Evolutionary conservation across 2,329 filamentous ascomycete genomes (phyloP).

Genomic region (Arthrobotrys megalospora): DNA sequence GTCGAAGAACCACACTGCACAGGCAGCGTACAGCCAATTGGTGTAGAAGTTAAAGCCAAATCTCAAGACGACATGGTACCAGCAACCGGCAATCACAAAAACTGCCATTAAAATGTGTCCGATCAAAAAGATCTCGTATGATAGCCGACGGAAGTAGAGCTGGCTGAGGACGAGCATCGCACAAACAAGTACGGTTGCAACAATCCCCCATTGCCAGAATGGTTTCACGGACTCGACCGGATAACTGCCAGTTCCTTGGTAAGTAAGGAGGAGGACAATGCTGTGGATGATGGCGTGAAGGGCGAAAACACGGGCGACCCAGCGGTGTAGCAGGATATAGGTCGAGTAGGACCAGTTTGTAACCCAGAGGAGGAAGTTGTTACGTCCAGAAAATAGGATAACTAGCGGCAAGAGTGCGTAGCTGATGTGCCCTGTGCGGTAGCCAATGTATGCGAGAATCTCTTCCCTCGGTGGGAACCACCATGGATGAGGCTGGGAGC

Average conservation of each 20-base stretch:
- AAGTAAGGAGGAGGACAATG: slow-evolving; percentile 67
- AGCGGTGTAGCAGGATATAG: slow-evolving; percentile 71
- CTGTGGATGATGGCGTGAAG: slow-evolving; percentile 71
- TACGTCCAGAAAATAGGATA: slow-evolving; percentile 70
- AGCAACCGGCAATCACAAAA: slow-evolving; percentile 68
- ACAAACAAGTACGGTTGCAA: slow-evolving; percentile 67
- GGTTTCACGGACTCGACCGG: slow-evolving; percentile 62
- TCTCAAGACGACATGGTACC: slow-evolving; percentile 68
- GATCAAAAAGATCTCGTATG: slow-evolving; percentile 70
- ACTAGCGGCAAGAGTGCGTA: slow-evolving; percentile 69
- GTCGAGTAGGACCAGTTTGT: slow-evolving; percentile 72
- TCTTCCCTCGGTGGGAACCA: slow-evolving; percentile 41
- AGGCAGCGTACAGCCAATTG: slow-evolving; percentile 69
- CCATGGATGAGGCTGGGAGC: slow-evolving; percentile 35
- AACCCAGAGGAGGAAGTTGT: slow-evolving; percentile 70
- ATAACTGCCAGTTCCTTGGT: slow-evolving; percentile 65
- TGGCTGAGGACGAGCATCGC: slow-evolving; percentile 66
- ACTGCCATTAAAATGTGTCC: slow-evolving; percentile 66
- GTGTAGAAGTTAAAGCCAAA: slow-evolving; percentile 69
- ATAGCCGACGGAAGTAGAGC: slow-evolving; percentile 66
- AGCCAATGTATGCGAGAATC: slow-evolving; percentile 35
- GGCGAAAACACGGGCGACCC: slow-evolving; percentile 69
- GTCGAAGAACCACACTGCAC: slow-evolving; percentile 70
- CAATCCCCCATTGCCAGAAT: slow-evolving; percentile 70
- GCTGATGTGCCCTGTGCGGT: slow-evolving; percentile 68